Evolutionary conservation across 2,329 filamentous ascomycete species (phyloP), one percentile per base, ranked within the genome.

Genomic region (Pyrenophora graminea): DNA sequence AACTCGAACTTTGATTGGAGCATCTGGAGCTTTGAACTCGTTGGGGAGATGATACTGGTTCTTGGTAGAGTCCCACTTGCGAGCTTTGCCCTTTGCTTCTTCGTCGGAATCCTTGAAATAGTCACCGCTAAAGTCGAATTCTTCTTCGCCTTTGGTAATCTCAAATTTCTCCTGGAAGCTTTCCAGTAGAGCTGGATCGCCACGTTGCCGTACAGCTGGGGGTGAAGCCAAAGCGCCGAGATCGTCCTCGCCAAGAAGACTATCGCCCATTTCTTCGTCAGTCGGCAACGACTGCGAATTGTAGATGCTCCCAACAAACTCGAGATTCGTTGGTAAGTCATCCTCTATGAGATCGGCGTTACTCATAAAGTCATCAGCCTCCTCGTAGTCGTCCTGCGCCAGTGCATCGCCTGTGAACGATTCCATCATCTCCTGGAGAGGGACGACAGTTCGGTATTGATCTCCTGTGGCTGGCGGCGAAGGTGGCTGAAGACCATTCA

Each of bases 391-490:
- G 2, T 54, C 58, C 77, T 71, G 80, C 3, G 82, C 82, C 69
- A 96, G 91, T 0, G 90, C 90, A 71, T 97, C 90, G 1, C 90
- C 90, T 6, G 90, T 90, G 61, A 99, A 91, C 0, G 93, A 97
- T 4, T 91, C 88, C 55, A 99, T 83, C 74, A 99, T 85, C 61
- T 97, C 89, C 63, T 94, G 80, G 6, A 99, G 83, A 0, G 91
- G 91, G 53, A 96, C 85, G 3, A 96, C 83, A 0, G 92, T 97
- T 31, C 90, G 84, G 71, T 96, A 99, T 68, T 94, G 94, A 58
- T 87, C 84, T 61, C 89, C 87, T 55, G 88, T 90, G 65, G 84
- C 93, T 1, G 92, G 91, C 0, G 91, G 88, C 6, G 85, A 86
- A 1, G 94, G 93, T 4, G 93, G 94, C 32, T 87, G 85, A 4